Base-by-base conservation (phyloP, 192 early-diverging fungal species). In the Rhizoclosmatium sp. region DNA sequence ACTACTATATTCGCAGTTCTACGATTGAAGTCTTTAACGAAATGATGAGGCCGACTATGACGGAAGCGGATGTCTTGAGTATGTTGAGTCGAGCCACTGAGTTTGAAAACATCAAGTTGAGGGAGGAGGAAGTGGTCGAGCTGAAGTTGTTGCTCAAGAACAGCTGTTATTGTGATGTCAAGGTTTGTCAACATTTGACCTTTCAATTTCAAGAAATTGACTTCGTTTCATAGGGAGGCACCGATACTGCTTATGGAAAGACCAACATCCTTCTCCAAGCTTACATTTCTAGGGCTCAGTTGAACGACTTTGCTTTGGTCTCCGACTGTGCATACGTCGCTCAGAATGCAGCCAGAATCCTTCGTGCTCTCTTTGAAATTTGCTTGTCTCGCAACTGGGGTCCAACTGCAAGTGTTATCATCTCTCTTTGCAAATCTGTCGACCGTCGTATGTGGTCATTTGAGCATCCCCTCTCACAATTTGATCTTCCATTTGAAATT, bases 361-460 rank as follows among this genome's bases (percentile, higher is more conserved):
- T 97, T 40, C 90, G 98, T 2, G 97, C 98, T 2, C 80, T 99
- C 61, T 99, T 99, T 82, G 96, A 99, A 79, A 94, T 99, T 78
- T 94, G 96, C 0, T 65, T 99, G 39, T 93, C 93, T 73, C 88
- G 98, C 45, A 92, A 92, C 75, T 98, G 95, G 97, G 95, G 94
- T 2, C 93, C 95, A 3, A 89, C 91, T 0, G 90, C 95, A 0
- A 82, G 87, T 19, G 92, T 92, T 2, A 88, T 97, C 23, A 87
- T 96, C 41, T 90, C 91, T n/a, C 87, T 99, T 49, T 94, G 93
- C 78, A 94, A 95, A 80, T 89, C 93, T 4, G 89, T 99, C 4
- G 96, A 99, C 72, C 88, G 90, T 65, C 85, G 88, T 45, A 94
- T 97, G 94, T 99, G 97, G 97, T 91, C 93, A 7, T 94, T 94